Base-by-base conservation (phyloP, 345 rosid species). In the Kandelia obovata region DNA sequence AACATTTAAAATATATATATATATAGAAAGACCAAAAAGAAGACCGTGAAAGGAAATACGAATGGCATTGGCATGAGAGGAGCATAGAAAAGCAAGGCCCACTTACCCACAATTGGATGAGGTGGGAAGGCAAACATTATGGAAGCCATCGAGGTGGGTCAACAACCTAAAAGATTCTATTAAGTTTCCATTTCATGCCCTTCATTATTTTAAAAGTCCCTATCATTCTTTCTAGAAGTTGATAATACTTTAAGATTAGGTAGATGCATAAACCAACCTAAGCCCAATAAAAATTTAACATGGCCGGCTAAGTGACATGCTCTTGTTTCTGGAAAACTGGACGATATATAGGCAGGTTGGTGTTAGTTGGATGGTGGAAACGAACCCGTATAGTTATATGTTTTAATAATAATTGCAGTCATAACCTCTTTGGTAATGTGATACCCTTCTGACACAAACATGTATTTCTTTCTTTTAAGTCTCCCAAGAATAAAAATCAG, bases 271-370 rank as follows among this genome's bases (percentile, higher is more conserved):
- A 11, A 1, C 49, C 49, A 15, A 3, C 49, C 49, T 13, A 15
- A 43, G 16, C 47, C 10, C 13, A 23, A 13, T 21, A 8, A 17
- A 7, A 8, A 59, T 27, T 53, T 28, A 53, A 28, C 30, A 23
- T 75, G 64, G 68, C 71, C 79, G 79, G 71, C 75, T 11, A 13
- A 26, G 31, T 68, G 78, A 69, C 66, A 64, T 51, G 23, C 31
- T 27, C 16, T 7, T 10, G 51, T 16, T 57, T 59, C 60, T 75
- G 16, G 47, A 39, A 30, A 64, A 31, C 21, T 11, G 20, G 23
- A 19, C 11, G 35, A 53, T 51, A 20, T 53, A 34, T 34, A 1
- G 30, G 75, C 60, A 56, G 77, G 78, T 39, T 75, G 64, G 74
- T 70, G 15, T 43, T 11, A 11, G 47, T 43, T 70, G 35, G 57